Percentiles rank a stretch among this genome's conserved stretches.
phyloP scores from a whole-genome alignment of 2,329 filamentous ascomycete species.

The Paraconiothyrium brasiliense region DNA sequence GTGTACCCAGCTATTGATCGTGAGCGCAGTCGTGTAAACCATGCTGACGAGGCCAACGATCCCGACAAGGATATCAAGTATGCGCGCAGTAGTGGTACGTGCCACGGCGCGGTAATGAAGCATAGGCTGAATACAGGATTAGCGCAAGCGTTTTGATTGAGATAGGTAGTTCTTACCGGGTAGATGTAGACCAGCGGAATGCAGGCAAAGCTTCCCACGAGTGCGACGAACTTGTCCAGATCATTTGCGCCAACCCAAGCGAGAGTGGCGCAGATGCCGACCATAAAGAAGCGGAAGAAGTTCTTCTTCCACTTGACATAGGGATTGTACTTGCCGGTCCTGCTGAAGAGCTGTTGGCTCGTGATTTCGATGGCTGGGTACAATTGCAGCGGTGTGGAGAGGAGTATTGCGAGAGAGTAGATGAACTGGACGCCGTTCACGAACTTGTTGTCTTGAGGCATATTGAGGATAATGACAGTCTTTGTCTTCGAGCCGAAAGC shows the following conservation, averaged over 20 bases:
- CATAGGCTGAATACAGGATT: slow-evolving; percentile 70
- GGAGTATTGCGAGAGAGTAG: slow-evolving; percentile 95
- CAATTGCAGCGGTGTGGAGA: slow-evolving; percentile 94
- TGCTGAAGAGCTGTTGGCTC: slow-evolving; percentile 91
- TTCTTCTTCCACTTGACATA: slow-evolving; percentile 99
- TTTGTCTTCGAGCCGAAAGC: slow-evolving; percentile 95
- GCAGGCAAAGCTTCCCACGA: slow-evolving; percentile 97
- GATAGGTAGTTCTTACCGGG: slow-evolving; percentile 70
- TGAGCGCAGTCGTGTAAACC: slow-evolving; percentile 89
- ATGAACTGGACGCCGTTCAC: slow-evolving; percentile 97
- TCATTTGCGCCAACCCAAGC: slow-evolving; percentile 93
- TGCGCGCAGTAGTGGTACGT: slow-evolving; percentile 70
- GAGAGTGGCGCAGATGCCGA: slow-evolving; percentile 83
- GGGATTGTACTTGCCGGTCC: slow-evolving; percentile 94
- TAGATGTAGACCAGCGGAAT: slow-evolving; percentile 98
- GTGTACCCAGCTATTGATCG: slow-evolving; percentile 84
- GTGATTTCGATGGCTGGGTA: slow-evolving; percentile 98
- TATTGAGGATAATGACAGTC: slow-evolving; percentile 94
- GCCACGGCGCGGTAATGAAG: slow-evolving; percentile 88
- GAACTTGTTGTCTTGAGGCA: slow-evolving; percentile 93
- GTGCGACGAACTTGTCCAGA: slow-evolving; percentile 94
- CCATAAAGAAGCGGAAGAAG: slow-evolving; percentile 90
- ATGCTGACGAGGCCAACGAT: slow-evolving; percentile 87
- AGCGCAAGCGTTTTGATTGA: neutral
- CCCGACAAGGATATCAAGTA: slow-evolving; percentile 78